Percentiles rank a stretch among this genome's conserved stretches.
These are phyloP conservation scores for Coemansia sp. DNA, from an alignment of 192 early-diverging fungal species.

Conservation along the genomic window DNA sequence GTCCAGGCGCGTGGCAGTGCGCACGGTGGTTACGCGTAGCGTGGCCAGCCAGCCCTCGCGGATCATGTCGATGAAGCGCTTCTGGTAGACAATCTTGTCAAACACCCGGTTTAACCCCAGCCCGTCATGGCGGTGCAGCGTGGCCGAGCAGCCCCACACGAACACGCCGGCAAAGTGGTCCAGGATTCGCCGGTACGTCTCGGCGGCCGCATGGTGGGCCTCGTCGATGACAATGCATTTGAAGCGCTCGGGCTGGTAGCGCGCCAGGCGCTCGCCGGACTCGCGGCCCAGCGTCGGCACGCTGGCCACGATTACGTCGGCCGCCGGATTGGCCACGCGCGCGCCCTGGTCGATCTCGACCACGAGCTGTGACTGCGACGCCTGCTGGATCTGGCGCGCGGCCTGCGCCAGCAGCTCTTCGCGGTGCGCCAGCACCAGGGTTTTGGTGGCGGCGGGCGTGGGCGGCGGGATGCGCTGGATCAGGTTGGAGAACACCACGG, in stretches of 20 bases:
- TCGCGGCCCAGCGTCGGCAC: conserved; percentile 66
- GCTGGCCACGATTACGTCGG: conserved; percentile 74
- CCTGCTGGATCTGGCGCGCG: conserved; percentile 56
- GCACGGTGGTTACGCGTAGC: conserved; percentile 61
- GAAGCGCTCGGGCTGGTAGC: conserved; percentile 72
- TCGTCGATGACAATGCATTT: conserved; percentile 90
- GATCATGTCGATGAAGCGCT: conserved; percentile 78
- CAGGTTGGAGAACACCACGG: conserved; percentile 82
- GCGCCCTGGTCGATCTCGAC: conserved; percentile 68
- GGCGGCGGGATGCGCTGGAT: conserved; percentile 64
- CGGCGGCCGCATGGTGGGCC: conserved; percentile 89
- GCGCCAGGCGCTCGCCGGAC: conserved; percentile 49
- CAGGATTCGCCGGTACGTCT: conserved; percentile 68
- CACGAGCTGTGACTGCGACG: conserved; percentile 54
- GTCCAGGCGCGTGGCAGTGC: conserved; percentile 56
- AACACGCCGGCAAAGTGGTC: conserved; percentile 64
- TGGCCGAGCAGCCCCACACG: conserved; percentile 93
- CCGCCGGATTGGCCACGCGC: conserved; percentile 53
- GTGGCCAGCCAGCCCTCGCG: conserved; percentile 69
- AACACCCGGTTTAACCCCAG: conserved; percentile 62
- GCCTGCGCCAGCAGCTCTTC: conserved; percentile 86
- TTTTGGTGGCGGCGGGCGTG: conserved; percentile 63
- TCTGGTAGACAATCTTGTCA: conserved; percentile 73
- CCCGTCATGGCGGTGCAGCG: conserved; percentile 81
- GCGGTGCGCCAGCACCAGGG: conserved; percentile 83